Evolutionary conservation across 2,329 filamentous ascomycete genomes (phyloP), one percentile per base, ranked within the genome.

Genomic region (Colletotrichum sp.): DNA sequence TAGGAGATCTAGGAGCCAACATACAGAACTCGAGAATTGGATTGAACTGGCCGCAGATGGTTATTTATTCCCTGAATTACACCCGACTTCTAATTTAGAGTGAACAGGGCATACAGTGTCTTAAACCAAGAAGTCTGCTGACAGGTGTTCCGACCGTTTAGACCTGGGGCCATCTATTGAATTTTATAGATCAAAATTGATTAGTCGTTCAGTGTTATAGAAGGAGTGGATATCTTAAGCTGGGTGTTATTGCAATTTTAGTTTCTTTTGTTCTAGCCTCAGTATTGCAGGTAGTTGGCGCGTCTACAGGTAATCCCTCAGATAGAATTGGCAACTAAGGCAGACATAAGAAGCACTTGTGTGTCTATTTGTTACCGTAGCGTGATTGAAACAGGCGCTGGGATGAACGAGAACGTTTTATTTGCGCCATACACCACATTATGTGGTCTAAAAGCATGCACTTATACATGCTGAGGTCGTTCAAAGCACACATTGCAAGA

Each of bases 261-360:
- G 3, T 44, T 6, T n/a, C 18, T 2, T n/a, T 3, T 49, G 8
- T n/a, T 49, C 15, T 44, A 44, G 18, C 39, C 9, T 49, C 9
- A 3, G 39, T 3, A 49, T n/a, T 49, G 0, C 9, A 12, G 9
- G 39, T 3, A n/a, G 39, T 49, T 49, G 2, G 9, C 0, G 18
- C 39, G 18, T 49, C 9, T n/a, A 3, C 9, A n/a, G 9, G 3
- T n/a, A 49, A n/a, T 49, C 6, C 39, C 18, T 3, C 1, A 12
- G 5, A 12, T 49, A 44, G 39, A 44, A 18, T 5, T n/a, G 2
- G 18, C 8, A 44, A n/a, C 18, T 8, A 44, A 49, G 18, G 9
- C 18, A 49, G 39, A n/a, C 9, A 12, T n/a, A 6, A 6, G 39
- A 49, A 49, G 39, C 39, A n/a, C 18, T 44, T 18, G 1, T n/a